These are phyloP conservation scores for Botrytis byssoidea DNA, from an alignment of 2,329 filamentous ascomycete genomes.

Conservation along the genomic window DNA sequence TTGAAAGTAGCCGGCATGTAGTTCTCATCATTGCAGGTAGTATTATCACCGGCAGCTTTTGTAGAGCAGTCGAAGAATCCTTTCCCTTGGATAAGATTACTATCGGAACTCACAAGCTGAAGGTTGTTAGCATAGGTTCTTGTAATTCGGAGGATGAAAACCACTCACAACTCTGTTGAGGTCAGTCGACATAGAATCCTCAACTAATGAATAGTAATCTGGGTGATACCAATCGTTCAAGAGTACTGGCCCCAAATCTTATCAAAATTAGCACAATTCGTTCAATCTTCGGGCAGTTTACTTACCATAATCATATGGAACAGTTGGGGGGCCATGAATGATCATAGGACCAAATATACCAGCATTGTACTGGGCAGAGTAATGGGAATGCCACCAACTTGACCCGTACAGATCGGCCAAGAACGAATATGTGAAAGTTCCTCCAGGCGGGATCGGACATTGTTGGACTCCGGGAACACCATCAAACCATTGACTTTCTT, in stretches of 20 bases:
- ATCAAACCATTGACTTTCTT: conserved; percentile 39
- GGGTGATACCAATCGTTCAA: conserved; percentile 43
- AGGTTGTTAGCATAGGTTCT: neutral
- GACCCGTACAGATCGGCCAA: conserved; percentile 15
- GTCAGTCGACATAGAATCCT: conserved; percentile 40
- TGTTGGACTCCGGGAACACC: conserved; percentile 53
- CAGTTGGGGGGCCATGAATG: conserved; percentile 57
- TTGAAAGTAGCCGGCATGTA: conserved; percentile 35
- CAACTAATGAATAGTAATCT: conserved; percentile 48
- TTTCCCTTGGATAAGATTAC: conserved; percentile 37
- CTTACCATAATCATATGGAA: conserved; percentile 55
- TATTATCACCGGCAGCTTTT: conserved; percentile 10
- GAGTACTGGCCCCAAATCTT: conserved; percentile 53
- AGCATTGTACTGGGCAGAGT: conserved; percentile 49
- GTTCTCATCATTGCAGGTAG: conserved; percentile 26
- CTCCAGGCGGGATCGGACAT: conserved; percentile 60
- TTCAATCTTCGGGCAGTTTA: neutral
- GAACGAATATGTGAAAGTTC: conserved; percentile 36
- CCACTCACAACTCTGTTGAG: conserved; percentile 5
- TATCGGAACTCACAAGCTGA: conserved; percentile 32
- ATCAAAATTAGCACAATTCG: neutral
- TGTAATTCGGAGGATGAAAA: neutral
- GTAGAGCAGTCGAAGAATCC: conserved; percentile 30
- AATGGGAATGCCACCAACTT: conserved; percentile 61
- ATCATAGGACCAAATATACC: conserved; percentile 60